Base-by-base conservation (phyloP, 345 rosid species). In the Hibiscus trionum region DNA sequence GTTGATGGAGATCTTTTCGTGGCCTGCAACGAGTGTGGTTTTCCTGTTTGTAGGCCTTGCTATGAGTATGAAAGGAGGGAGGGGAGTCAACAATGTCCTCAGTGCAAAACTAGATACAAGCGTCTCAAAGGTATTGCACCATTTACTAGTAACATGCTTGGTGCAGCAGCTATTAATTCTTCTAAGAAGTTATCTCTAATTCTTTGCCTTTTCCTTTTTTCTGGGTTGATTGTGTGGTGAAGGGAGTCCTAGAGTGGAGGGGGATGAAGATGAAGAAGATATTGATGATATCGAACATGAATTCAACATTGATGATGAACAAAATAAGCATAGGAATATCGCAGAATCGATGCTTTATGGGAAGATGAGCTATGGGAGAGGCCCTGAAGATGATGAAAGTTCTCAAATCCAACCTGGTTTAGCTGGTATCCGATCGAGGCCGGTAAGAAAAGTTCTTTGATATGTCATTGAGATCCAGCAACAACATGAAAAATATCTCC, bases 21-120 rank as follows among this genome's bases (percentile, higher is more conserved):
- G 11, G 99, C 98, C 14, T 95, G 99, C 87, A 89, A 95, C 19
- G 99, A 95, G 85, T 95, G 99, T 64, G 99, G 96, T 35, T 92
- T 95, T 57, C 99, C 99, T 0, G 96, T 79, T 69, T 95, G 98
- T 57, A 86, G 98, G 75, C 97, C 99, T 66, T 95, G 99, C 80
- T 92, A 90, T 50, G 99, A 90, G 87, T 95, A 95, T 72, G 99
- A 95, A 85, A 82, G 98, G 27, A 79, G 99, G 66, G 99, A 95
- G 83, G 99, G 99, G 9, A 86, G 86, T 10, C 98, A 95, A 62
- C 73, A 78, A 24, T 95, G 99, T 73, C 99, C 99, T 61, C 98
- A 92, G 75, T 95, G 98, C 84, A 95, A 82, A 80, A 95, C 98
- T 53, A 83, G 97, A 69, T 95, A 95, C 87, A 90, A 90, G 85